Evolutionary conservation across 352 stramenopile genomes (phyloP).

Genomic region (Paralagenidium karlingii): DNA sequence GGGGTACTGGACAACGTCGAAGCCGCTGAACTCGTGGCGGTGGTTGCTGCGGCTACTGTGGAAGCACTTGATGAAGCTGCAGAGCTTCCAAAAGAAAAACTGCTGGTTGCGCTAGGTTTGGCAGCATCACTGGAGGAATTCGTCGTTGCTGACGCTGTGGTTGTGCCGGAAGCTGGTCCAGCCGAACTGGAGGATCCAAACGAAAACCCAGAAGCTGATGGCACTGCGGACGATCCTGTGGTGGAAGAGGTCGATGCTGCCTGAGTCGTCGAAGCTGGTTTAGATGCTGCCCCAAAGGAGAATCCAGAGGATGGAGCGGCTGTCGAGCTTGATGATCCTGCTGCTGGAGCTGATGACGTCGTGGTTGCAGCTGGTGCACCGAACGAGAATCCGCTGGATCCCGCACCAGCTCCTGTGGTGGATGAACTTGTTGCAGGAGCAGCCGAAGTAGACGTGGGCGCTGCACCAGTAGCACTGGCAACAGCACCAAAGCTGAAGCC

Average conservation of each 20-base stretch:
- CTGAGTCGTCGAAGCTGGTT: not conserved
- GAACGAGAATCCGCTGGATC: constrained; percentile 22
- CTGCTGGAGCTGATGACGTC: constrained; percentile 6
- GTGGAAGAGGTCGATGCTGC: not conserved
- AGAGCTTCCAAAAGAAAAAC: constrained; percentile 14
- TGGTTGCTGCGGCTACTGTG: not conserved
- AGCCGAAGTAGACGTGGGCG: constrained; percentile 3
- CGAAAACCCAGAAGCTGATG: constrained; percentile 6
- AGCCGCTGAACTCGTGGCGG: constrained; percentile 1
- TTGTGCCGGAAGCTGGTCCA: constrained; percentile 6
- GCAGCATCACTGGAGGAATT: constrained; percentile 1
- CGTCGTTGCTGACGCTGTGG: constrained; percentile 2
- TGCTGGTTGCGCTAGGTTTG: not conserved
- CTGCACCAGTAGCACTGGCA: not conserved
- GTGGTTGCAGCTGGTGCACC: constrained; percentile 2
- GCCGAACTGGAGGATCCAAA: constrained; percentile 11
- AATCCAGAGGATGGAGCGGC: constrained; percentile 10
- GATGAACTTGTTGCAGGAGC: constrained; percentile 1
- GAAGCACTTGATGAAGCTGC: constrained; percentile 1
- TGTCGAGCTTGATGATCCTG: not conserved
- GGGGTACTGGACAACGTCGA: constrained; percentile 3
- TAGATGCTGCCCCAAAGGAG: constrained; percentile 11
- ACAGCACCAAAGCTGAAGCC: constrained; percentile 11
- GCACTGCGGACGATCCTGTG: not conserved
- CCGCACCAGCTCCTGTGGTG: constrained; percentile 1